Conservation (phyloP, 352 stramenopile species). For the Pythium vanterpoolii region DNA sequence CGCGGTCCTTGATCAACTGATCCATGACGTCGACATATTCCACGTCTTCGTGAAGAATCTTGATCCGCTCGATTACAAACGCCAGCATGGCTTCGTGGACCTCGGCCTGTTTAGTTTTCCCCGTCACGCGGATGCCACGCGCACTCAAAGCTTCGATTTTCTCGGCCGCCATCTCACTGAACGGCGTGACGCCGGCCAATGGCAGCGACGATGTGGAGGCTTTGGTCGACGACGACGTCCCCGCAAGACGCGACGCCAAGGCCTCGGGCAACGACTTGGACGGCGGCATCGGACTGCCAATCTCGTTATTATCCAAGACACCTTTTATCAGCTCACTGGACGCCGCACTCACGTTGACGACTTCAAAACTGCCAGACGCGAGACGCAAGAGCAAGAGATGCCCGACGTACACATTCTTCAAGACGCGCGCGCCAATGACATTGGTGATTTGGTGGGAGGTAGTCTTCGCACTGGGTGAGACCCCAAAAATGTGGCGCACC, state of each 20-base stretch:
- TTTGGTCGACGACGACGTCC: no score
- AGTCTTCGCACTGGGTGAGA: slow-evolving; percentile 36
- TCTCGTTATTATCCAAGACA: slow-evolving; percentile 33
- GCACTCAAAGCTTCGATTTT: slow-evolving; percentile 50
- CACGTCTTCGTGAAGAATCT: slow-evolving; percentile 75
- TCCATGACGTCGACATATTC: slow-evolving; percentile 74
- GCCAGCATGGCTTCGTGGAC: slow-evolving; percentile 67
- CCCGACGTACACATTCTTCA: slow-evolving; percentile 77
- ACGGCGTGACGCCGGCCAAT: slow-evolving; percentile 35
- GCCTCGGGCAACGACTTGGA: slow-evolving; percentile 45
- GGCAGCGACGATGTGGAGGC: slow-evolving; percentile 21
- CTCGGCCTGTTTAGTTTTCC: slow-evolving; percentile 56
- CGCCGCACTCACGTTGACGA: slow-evolving; percentile 75
- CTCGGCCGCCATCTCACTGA: slow-evolving; percentile 60
- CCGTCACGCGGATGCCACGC: slow-evolving; percentile 60
- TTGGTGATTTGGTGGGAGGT: slow-evolving; percentile 27
- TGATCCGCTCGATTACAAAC: slow-evolving; percentile 73
- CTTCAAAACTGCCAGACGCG: slow-evolving; percentile 65
- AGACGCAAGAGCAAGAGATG: slow-evolving; percentile 74
- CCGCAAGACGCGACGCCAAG: slow-evolving; percentile 47
- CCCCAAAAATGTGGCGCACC: slow-evolving; percentile 73
- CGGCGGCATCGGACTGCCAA: slow-evolving; percentile 13
- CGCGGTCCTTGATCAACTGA: slow-evolving; percentile 55
- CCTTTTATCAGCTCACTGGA: slow-evolving; percentile 72
- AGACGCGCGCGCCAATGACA: slow-evolving; percentile 57